Conservation (phyloP, 352 stramenopile genomes). For the Phytophthora constricta region DNA sequence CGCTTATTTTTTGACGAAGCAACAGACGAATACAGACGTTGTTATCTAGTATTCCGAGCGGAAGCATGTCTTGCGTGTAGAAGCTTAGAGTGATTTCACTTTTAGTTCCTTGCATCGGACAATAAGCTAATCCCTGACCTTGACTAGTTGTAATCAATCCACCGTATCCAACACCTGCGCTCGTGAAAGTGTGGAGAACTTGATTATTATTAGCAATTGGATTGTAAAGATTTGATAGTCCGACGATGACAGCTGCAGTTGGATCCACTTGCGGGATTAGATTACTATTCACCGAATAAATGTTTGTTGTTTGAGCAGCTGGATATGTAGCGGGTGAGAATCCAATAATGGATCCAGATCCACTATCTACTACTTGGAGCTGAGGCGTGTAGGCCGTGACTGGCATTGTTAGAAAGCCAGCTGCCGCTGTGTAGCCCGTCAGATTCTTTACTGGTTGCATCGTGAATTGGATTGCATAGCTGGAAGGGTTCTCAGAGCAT, state of each 20-base stretch:
- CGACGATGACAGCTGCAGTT: constrained; percentile 3
- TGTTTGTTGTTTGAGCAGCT: background rate
- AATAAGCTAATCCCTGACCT: constrained; percentile 23
- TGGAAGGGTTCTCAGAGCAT: constrained; percentile 20
- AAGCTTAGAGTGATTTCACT: constrained; percentile 14
- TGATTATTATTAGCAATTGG: constrained; percentile 32
- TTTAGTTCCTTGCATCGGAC: constrained; percentile 21
- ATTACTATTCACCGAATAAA: constrained; percentile 26
- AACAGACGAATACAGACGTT: constrained; percentile 29
- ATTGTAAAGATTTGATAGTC: constrained; percentile 27
- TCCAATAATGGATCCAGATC: constrained; percentile 20
- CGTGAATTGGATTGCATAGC: constrained; percentile 9
- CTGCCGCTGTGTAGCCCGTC: constrained; percentile 1
- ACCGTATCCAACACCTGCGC: constrained; percentile 24
- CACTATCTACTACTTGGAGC: constrained; percentile 10
- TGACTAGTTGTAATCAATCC: constrained; percentile 19
- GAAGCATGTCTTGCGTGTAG: constrained; percentile 21
- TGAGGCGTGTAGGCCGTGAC: constrained; percentile 11
- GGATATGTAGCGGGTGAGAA: constrained; percentile 14
- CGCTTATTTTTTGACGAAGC: constrained; percentile 23
- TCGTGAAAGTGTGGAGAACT: constrained; percentile 25
- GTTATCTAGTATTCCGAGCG: constrained; percentile 17
- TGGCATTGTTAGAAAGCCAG: constrained; percentile 13
- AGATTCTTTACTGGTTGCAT: background rate
- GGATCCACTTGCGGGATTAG: constrained; percentile 25